These are phyloP conservation scores for Athelia psychrophila DNA, from an alignment of 1,284 basidiomycete species.

Conservation along the genomic window DNA sequence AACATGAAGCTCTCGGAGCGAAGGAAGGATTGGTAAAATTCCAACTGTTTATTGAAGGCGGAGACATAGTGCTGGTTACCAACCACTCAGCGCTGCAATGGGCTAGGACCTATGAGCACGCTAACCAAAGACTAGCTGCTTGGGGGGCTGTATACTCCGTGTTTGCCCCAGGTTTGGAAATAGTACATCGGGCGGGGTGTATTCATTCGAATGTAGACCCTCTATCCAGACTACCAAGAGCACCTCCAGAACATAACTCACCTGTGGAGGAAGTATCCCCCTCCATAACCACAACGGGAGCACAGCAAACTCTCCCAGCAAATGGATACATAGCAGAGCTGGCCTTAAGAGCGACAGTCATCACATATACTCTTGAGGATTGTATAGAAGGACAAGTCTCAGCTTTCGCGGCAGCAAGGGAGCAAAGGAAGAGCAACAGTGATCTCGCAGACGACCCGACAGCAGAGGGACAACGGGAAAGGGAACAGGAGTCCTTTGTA, in stretches of 20 bases:
- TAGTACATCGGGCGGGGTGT: background rate
- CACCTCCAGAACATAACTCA: background rate
- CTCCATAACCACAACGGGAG: background rate
- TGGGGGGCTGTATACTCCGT: background rate
- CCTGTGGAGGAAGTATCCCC: background rate
- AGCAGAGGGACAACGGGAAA: background rate
- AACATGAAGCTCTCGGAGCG: slow-evolving; percentile 20
- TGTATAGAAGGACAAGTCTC: background rate
- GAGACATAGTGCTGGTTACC: slow-evolving; percentile 10
- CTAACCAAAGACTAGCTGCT: slow-evolving; percentile 10
- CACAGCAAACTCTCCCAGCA: no score
- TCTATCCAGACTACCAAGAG: background rate
- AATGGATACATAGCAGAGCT: no score
- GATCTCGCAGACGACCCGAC: no score
- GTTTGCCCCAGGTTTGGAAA: background rate
- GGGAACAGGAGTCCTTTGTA: background rate
- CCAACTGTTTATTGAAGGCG: slow-evolving; percentile 15
- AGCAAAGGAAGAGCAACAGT: no score
- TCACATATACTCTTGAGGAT: background rate
- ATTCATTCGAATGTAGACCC: background rate
- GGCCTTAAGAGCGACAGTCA: background rate
- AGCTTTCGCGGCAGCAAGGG: background rate
- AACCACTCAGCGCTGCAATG: slow-evolving; percentile 16
- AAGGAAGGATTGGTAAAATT: slow-evolving; percentile 16
- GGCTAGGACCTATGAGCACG: slow-evolving; percentile 12